Base-by-base conservation (phyloP, 2,329 filamentous ascomycete species). In the Claviceps digitariae region DNA sequence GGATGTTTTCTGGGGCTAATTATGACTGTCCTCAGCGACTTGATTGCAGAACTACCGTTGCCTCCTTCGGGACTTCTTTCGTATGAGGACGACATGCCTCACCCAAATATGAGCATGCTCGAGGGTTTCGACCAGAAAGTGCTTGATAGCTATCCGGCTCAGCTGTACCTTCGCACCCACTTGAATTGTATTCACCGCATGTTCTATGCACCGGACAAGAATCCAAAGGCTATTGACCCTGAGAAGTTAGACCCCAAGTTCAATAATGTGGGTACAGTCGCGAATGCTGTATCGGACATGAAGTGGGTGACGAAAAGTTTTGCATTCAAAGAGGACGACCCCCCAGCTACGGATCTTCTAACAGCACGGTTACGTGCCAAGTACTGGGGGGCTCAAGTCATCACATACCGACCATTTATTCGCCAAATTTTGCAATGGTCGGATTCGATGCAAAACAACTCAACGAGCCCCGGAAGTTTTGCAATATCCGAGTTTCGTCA, bases 361-460 rank as follows among this genome's bases (percentile, higher is more conserved):
- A 75, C 81, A 13, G 91, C 91, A 34, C 81, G 93, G 23, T 74
- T 97, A 56, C 83, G 91, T 44, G 93, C 87, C 15, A 97, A 98
- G 67, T 97, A 93, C 67, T 97, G 91, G 74, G 93, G 93, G 21
- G 90, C 89, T 0, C 81, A 86, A 58, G 90, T 94, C 57, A 90
- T 97, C 63, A 90, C 91, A 27, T 86, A 93, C 65, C 81, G 93
- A 25, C 88, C 87, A 1, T 89, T 91, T 56, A 66, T 84, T 52
- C 71, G 74, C 57, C 71, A 76, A 56, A 76, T 84, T 47, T 67
- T 84, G 59, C 67, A 81, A 58, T 67, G 72, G 64, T 69, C 71
- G 54, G 60, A 68, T 57, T 60, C 67, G 61, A 63, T 64, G 59
- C 62, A 65, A 55, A 64, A 66, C 17, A 65, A 68, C 57, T 67